These are phyloP conservation scores for Calonectria ilicicola DNA, from an alignment of 2,329 filamentous ascomycete species.

Conservation along the genomic window DNA sequence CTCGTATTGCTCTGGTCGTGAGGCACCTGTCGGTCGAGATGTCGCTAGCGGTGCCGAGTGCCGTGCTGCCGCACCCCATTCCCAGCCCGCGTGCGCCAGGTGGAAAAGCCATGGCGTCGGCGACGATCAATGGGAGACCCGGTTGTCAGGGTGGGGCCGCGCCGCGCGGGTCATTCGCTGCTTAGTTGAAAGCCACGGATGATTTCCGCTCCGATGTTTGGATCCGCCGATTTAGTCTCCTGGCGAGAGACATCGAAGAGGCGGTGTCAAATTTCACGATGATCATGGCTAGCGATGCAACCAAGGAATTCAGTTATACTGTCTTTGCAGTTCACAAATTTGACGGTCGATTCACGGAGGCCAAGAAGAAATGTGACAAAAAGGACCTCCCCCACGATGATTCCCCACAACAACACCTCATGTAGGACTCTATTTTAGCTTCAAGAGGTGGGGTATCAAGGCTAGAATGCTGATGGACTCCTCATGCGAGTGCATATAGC, in stretches of 20 bases:
- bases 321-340: not conserved
- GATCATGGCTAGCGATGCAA: not conserved
- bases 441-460: not conserved
- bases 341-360: not conserved
- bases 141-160: slow-evolving; percentile 16
- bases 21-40: not conserved
- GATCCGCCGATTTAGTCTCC: not conserved
- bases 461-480: not conserved
- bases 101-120: not conserved
- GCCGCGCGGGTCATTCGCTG: slow-evolving; percentile 5
- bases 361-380: not conserved
- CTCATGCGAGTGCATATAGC: not conserved
- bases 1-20: slow-evolving; percentile 9
- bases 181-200: not conserved
- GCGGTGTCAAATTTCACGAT: no score
- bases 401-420: not conserved
- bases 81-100: not conserved
- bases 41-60: slow-evolving; percentile 22
- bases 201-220: slow-evolving; percentile 1
- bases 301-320: not conserved
- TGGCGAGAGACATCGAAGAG: no score
- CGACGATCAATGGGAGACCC: not conserved
- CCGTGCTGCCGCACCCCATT: not conserved
- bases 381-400: not conserved
- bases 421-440: not conserved